Evolutionary conservation across 257 asterid genomes (phyloP).

Genomic region (Solanum raphanifolium): DNA sequence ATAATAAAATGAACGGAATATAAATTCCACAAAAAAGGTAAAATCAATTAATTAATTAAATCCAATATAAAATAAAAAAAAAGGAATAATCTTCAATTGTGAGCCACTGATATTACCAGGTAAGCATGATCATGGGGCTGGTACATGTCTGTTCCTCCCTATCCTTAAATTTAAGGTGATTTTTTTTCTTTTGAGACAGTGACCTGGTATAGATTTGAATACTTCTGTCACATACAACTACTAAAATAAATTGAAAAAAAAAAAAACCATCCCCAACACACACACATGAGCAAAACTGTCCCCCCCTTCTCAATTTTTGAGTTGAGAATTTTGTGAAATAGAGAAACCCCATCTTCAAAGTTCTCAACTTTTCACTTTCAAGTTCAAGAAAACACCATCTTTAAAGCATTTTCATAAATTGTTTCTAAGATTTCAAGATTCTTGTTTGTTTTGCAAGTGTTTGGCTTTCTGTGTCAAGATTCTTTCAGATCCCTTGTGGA

Average conservation of each 20-base stretch:
- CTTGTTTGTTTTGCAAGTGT: background rate
- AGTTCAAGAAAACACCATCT: background rate
- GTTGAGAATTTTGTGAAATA: background rate
- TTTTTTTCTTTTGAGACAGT: background rate
- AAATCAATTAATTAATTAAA: background rate
- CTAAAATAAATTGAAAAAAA: background rate
- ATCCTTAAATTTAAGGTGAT: background rate
- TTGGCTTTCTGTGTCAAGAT: background rate
- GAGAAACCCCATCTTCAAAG: slow-evolving; percentile 1
- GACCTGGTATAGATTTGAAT: slow-evolving; percentile 21
- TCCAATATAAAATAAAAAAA: background rate
- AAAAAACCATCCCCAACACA: background rate
- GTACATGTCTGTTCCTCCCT: background rate
- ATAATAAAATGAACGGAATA: background rate
- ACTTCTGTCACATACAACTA: slow-evolving; percentile 5
- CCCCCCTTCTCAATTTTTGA: background rate
- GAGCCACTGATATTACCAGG: background rate
- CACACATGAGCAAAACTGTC: background rate
- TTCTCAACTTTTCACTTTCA: background rate
- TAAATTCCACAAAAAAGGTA: background rate
- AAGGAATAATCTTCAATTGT: background rate
- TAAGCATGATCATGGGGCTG: background rate
- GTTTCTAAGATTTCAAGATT: background rate
- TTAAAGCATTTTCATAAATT: background rate
- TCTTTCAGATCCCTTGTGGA: slow-evolving; percentile 26